Evolutionary conservation across 2,329 filamentous ascomycete species (phyloP).

Genomic region (Eurotiales sp.): DNA sequence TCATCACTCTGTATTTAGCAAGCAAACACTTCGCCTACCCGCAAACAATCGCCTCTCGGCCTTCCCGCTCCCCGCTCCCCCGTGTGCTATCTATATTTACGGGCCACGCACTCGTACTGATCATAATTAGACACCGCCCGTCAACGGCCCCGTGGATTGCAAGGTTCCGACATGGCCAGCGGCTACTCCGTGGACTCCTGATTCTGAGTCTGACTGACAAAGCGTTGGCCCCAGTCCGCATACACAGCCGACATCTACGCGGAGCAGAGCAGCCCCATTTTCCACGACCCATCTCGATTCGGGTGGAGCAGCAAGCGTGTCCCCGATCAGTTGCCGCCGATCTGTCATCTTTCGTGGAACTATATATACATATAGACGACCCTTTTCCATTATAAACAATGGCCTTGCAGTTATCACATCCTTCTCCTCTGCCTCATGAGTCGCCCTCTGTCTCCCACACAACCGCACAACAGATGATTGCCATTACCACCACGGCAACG

Average conservation of each 20-base stretch:
- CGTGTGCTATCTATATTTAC: too few species aligned
- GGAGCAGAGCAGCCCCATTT: constrained; percentile 3
- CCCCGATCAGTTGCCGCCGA: constrained; percentile 5
- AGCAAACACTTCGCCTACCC: too few species aligned
- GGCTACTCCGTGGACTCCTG: too few species aligned
- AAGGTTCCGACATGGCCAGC: not conserved
- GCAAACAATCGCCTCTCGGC: too few species aligned
- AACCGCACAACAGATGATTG: constrained; percentile 15
- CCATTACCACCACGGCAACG: constrained; percentile 12
- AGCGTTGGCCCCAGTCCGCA: constrained; percentile 3
- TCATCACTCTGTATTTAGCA: too few species aligned
- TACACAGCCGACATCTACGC: constrained; percentile 1
- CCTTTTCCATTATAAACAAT: constrained; percentile 11
- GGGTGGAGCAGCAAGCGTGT: constrained; percentile 1
- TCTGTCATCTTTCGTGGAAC: not conserved
- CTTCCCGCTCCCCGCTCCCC: too few species aligned
- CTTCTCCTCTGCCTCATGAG: constrained; percentile 8
- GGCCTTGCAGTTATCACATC: constrained; percentile 15
- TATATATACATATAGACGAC: not conserved
- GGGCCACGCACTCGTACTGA: too few species aligned
- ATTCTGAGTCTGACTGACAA: not conserved
- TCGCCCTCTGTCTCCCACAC: constrained; percentile 14
- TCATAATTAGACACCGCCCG: not conserved
- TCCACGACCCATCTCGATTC: not conserved
- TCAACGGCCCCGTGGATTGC: not conserved